phyloP scores from a whole-genome alignment of 108 stramenopile species.

The Asterionellopsis glacialis region DNA sequence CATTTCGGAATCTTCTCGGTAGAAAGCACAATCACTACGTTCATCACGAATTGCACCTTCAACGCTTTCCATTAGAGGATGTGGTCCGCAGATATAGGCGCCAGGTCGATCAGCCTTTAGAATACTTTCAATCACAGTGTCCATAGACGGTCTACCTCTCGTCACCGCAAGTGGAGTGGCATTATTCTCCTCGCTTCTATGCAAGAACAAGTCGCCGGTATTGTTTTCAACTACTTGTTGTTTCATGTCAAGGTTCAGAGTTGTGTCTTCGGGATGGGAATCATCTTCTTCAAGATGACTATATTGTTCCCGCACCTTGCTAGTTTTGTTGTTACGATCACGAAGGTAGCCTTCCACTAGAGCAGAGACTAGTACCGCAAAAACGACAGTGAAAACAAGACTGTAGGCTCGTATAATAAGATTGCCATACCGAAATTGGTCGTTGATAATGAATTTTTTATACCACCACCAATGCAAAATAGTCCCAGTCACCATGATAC shows the following conservation, averaged over 20 bases:
- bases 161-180: not conserved
- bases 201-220: too few species aligned
- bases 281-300: too few species aligned
- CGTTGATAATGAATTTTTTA: not conserved
- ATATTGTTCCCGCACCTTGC: too few species aligned
- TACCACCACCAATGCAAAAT: conserved; percentile 13
- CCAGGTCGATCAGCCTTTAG: conserved; percentile 1
- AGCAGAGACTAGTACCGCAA: too few species aligned
- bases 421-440: conserved; percentile 2
- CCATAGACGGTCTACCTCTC: not conserved
- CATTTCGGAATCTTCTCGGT: conserved; percentile 14
- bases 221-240: too few species aligned
- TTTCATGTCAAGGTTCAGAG: not conserved
- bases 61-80: conserved; percentile 8
- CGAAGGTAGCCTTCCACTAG: too few species aligned
- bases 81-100: conserved; percentile 10
- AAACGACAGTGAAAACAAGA: too few species aligned
- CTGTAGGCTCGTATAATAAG: not conserved
- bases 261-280: not conserved
- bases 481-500: conserved; percentile 3
- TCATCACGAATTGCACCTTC: conserved; percentile 8
- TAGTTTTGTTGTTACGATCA: too few species aligned
- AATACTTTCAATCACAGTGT: not conserved
- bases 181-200: too few species aligned
- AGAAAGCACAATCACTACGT: conserved; percentile 9